Evolutionary conservation across 2,329 filamentous ascomycete species (phyloP).

Genomic region (Trichoderma gracile): DNA sequence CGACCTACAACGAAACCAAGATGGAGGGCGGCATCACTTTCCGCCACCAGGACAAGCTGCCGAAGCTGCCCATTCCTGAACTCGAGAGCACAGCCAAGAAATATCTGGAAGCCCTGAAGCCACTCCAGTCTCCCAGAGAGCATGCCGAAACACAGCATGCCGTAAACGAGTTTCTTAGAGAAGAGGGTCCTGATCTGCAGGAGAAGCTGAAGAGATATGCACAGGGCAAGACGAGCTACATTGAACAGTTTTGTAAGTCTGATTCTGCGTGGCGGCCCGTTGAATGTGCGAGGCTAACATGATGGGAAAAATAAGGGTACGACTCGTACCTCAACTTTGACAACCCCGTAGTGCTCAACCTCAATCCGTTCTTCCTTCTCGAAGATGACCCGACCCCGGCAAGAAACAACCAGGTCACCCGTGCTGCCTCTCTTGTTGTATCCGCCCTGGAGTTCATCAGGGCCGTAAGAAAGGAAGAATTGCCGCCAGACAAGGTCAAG

Average conservation of each 20-base stretch:
- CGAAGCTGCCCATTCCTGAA: conserved; percentile 90
- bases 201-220: conserved; percentile 90
- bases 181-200: conserved; percentile 81
- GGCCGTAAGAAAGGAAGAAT: conserved; percentile 87
- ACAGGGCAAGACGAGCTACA: conserved; percentile 88
- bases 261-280: not conserved
- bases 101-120: conserved; percentile 77
- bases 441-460: conserved; percentile 91
- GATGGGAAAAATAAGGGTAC: conserved; percentile 68
- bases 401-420: conserved; percentile 92
- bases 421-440: conserved; percentile 86
- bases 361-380: conserved; percentile 96
- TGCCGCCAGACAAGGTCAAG: conserved; percentile 82
- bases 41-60: conserved; percentile 81
- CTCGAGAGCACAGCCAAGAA: conserved; percentile 74
- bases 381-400: conserved; percentile 97
- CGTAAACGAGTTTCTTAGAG: conserved; percentile 77
- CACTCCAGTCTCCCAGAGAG: conserved; percentile 78
- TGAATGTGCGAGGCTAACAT: conserved; percentile 24
- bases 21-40: conserved; percentile 79
- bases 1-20: conserved; percentile 53
- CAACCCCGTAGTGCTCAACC: conserved; percentile 93
- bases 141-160: conserved; percentile 79
- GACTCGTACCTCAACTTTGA: conserved; percentile 98
- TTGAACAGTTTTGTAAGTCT: conserved; percentile 93